Evolutionary conservation across 2,329 filamentous ascomycete species (phyloP).

Genomic region (Microsporum canis): DNA sequence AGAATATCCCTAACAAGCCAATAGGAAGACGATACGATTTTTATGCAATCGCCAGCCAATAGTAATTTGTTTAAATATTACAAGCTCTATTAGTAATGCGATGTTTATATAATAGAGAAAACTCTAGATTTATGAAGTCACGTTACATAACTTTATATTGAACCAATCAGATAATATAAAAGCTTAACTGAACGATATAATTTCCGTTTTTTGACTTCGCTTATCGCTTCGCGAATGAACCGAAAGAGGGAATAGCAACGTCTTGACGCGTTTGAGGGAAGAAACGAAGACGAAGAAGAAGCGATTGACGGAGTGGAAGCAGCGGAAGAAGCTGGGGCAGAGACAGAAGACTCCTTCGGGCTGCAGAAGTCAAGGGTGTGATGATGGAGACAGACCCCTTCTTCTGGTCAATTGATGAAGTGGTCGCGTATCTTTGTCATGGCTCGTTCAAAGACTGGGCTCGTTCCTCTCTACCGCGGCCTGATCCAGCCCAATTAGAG

Average conservation of each 20-base stretch:
- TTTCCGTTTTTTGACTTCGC: not conserved
- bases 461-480: constrained; percentile 19
- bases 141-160: too few relatives aligned
- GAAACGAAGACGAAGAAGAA: not conserved
- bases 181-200: not conserved
- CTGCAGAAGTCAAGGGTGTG: not conserved
- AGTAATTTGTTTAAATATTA: too few relatives aligned
- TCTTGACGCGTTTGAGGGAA: not conserved
- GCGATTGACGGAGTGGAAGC: not conserved
- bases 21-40: too few relatives aligned
- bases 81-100: too few relatives aligned
- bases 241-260: not conserved
- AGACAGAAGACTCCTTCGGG: not conserved
- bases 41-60: too few relatives aligned
- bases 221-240: not conserved
- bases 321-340: not conserved
- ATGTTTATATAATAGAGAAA: too few relatives aligned
- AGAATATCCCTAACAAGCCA: too few relatives aligned
- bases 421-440: constrained; percentile 56
- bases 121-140: too few relatives aligned
- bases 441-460: constrained; percentile 36
- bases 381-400: constrained; percentile 49
- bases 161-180: not conserved
- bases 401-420: constrained; percentile 57
- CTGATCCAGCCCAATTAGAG: constrained; percentile 43